Evolutionary conservation across 129 eudicot genomes (phyloP), one percentile per base, ranked within the genome.

Genomic region (Lactuca sativa): DNA sequence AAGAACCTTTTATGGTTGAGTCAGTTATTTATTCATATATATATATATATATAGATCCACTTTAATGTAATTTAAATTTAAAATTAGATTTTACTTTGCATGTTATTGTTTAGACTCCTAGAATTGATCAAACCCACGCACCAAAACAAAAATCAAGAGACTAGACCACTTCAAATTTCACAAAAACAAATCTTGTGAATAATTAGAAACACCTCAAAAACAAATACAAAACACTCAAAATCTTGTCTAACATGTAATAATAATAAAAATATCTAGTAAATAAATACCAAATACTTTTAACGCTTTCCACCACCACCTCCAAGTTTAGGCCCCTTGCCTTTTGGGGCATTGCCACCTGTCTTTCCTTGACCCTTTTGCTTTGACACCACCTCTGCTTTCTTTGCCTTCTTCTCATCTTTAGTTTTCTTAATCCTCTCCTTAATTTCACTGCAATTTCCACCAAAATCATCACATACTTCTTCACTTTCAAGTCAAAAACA

Each of bases 401-500:
- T 85, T 4, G 86, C 86, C 61, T 82, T 81, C 82, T 82, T 85
- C 37, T 85, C 90, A 25, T 85, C 90, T 66, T 85, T 81, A 9
- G 90, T 85, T 53, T 85, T 85, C 84, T 85, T 85, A 34, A 82
- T 85, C 69, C 90, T 82, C 18, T 85, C 90, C 84, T 85, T 85
- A 1, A 82, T 82, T 74, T 85, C 90, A 32, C 89, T 84, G 71
- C 56, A 62, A 36, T 51, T 4, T 5, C 0, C 0, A 12, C 43
- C 9, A 71, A 33, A 17, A 54, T n/a, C 43, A n/a, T 5, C 52
- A 33, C 56, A 15, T 3, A 25, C 25, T 9, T 9, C 1, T 52
- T 17, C 11, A 33, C 16, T 5, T 3, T 18, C 30, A 34, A 36
- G 2, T 32, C n/a, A 16, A 9, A 13, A 7, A 4, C 30, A 40